Evolutionary conservation across 495 filamentous ascomycete species (phyloP), one percentile per base, ranked within the genome.

Genomic region (Aspergillus coremiiformis): DNA sequence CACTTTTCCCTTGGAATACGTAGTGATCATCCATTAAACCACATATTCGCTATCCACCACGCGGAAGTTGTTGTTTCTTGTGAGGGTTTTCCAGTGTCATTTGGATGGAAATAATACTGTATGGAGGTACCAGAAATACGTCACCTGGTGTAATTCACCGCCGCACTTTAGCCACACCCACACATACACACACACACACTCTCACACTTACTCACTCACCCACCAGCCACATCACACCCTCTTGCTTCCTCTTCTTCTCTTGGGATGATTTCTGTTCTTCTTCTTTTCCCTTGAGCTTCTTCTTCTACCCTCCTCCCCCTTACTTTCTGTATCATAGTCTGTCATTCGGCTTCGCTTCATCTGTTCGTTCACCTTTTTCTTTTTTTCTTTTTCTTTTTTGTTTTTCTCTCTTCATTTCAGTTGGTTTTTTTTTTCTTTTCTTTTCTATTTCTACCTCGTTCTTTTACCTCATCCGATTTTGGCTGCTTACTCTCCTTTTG

Each of bases 251-350:
- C 44, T 46, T 49, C 44, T 46, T 47, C 41, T 56, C 46, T 51
- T 47, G 48, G n/a, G 33, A 44, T 9, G 22, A 21, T 21, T 41
- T 44, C 41, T 50, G 27, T 45, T 50, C 66, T 70, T 57, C 49
- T 55, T 58, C 46, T 37, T 49, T 51, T 56, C 52, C 43, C 45
- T 54, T 56, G 42, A 56, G 43, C 50, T 54, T 44, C 52, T 47
- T 51, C 57, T 41, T 49, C 58, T 45, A 54, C 53, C 54, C 42
- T 41, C 51, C 58, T 45, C 55, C 53, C 54, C 42, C 52, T 57
- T 59, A 41, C 20, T 53, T 58, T 66, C 58, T 63, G 52, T 58
- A 61, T 57, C 55, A 57, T 60, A 55, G 44, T 61, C 54, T 52
- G 27, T 55, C 53, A 54, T 63, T 58, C 52, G 56, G 54, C 43